phyloP scores from a whole-genome alignment of 345 rosid genomes.

The Passiflora organensis region DNA sequence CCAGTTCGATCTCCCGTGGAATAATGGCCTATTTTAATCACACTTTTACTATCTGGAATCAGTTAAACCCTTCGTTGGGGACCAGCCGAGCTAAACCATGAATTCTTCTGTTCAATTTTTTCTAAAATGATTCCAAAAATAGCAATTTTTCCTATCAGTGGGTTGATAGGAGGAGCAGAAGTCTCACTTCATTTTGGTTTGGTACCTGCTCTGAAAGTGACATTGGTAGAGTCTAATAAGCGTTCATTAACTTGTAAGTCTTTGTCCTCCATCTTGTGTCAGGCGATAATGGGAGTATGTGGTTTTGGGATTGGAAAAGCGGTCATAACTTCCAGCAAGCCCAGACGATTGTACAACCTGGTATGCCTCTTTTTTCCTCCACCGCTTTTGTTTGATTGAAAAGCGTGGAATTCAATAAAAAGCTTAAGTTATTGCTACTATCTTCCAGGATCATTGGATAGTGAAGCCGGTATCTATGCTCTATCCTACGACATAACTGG shows the following conservation, averaged over 20 bases:
- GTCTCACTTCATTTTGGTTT: neutral
- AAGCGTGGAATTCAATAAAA: neutral
- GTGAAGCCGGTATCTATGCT: constrained; percentile 98
- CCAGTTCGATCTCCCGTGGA: no score
- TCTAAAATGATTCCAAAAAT: no score
- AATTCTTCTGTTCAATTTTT: no score
- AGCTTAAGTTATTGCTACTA: constrained; percentile 1
- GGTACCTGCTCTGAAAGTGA: neutral
- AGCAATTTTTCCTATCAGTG: neutral
- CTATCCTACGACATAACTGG: constrained; percentile 73
- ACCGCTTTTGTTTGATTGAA: neutral
- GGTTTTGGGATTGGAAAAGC: constrained; percentile 99
- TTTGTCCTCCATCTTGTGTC: constrained; percentile 2
- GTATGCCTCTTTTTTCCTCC: constrained; percentile 23
- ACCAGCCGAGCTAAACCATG: no score
- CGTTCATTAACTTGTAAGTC: neutral
- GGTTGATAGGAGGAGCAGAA: neutral
- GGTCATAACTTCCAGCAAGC: constrained; percentile 96
- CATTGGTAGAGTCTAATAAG: neutral
- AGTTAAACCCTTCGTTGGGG: no score
- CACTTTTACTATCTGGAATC: no score
- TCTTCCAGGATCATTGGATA: constrained; percentile 82
- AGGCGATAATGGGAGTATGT: constrained; percentile 98
- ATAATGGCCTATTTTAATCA: no score
- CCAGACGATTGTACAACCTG: constrained; percentile 96